Evolutionary conservation across 2,329 filamentous ascomycete genomes (phyloP), one percentile per base, ranked within the genome.

Genomic region (Metarhizium rileyi): DNA sequence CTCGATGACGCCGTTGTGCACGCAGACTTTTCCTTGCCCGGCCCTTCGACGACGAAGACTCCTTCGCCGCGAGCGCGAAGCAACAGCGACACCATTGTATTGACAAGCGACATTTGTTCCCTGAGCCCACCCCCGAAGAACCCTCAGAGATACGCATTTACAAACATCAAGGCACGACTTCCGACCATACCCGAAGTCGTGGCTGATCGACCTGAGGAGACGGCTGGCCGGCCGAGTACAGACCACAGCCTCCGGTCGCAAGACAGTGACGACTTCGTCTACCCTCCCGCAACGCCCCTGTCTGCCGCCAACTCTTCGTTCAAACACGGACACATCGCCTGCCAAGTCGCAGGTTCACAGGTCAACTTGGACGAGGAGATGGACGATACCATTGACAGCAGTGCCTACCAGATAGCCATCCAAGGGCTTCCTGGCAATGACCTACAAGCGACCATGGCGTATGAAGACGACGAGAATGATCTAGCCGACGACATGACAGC

Each of bases 341-440:
- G 20, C 22, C 38, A 35, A 25, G 23, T 7, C 23, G 22, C 48
- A 40, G 20, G 16, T 23, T 2, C 12, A 14, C 7, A 14, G 16
- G 27, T 25, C 22, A 42, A 45, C 5, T 41, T 41, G 26, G 40
- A 26, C 16, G 23, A 55, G 63, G 50, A 69, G 66, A 51, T 67
- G 27, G 77, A 78, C 46, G 75, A 63, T 18, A 72, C 69, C 8
- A 62, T 83, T 3, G 79, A 84, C 66, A 83, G 79, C 79, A 80
- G 75, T 5, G 78, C 79, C 3, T 83, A 82, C 59, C 80, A 84
- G 62, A 81, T 82, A 72, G 79, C 80, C 16, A 81, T 83, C 46
- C 65, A 77, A 0, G 78, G 79, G 40, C 77, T 76, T 5, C 74
- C 75, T 2, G 76, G 74, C 27, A 35, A 16, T 14, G 76, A 78